Evolutionary conservation across 192 early-diverging fungal genomes (phyloP).

Genomic region (Backusella morwellensis): DNA sequence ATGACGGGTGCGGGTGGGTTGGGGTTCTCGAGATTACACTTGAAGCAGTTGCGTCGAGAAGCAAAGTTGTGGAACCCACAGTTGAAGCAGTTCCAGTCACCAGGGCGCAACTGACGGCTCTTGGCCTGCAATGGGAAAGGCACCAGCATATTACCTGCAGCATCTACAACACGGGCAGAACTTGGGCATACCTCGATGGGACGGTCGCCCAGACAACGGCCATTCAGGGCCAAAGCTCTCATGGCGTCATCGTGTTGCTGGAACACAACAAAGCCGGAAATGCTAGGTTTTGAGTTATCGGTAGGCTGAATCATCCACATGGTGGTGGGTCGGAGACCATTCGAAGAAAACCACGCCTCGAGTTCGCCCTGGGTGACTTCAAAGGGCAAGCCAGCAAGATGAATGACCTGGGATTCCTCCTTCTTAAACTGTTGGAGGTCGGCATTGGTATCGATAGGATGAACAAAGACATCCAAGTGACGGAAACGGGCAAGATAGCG

Average conservation of each 20-base stretch:
- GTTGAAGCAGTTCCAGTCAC: conserved; percentile 74
- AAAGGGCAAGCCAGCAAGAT: conserved; percentile 60
- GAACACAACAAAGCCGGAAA: conserved; percentile 63
- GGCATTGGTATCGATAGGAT: conserved; percentile 63
- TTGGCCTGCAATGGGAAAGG: conserved; percentile 53
- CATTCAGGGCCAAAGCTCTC: conserved; percentile 58
- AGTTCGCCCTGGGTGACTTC: conserved; percentile 60
- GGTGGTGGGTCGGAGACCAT: conserved; percentile 49
- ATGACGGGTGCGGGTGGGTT: conserved; percentile 19
- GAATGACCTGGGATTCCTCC: conserved; percentile 60
- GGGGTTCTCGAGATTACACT: conserved; percentile 61
- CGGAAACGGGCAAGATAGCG: conserved; percentile 46
- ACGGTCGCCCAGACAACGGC: conserved; percentile 55
- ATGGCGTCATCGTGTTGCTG: conserved; percentile 66
- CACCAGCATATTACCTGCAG: conserved; percentile 48
- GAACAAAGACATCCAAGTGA: conserved; percentile 54
- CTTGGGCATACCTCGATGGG: conserved; percentile 64
- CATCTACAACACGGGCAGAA: conserved; percentile 57
- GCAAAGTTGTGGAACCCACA: conserved; percentile 77
- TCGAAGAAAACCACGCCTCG: conserved; percentile 56
- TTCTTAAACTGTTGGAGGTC: conserved; percentile 63
- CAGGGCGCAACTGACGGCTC: conserved; percentile 47
- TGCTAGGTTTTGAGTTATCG: conserved; percentile 59
- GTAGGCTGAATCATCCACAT: conserved; percentile 62
- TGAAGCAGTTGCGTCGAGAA: conserved; percentile 58